These are phyloP conservation scores for Mycena indigotica DNA, from an alignment of 768 basidiomycete genomes.

Conservation along the genomic window DNA sequence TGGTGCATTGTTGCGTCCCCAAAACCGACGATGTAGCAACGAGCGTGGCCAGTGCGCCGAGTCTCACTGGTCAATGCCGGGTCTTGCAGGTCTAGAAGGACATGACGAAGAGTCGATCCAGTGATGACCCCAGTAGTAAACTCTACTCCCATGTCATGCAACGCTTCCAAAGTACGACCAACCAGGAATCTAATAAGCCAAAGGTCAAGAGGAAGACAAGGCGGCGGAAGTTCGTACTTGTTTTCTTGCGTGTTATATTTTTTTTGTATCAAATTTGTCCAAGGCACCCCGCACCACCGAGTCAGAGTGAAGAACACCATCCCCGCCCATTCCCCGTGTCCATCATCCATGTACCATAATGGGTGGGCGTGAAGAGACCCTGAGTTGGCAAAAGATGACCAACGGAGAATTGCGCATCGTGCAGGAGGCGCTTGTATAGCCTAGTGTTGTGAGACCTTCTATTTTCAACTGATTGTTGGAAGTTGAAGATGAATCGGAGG, in stretches of 20 bases:
- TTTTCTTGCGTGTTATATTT: constrained; percentile 5
- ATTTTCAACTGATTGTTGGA: neutral
- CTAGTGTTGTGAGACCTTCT: neutral
- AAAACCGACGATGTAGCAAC: neutral
- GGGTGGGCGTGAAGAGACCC: neutral
- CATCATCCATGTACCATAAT: neutral
- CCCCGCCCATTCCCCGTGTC: constrained; percentile 1
- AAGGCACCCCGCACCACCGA: constrained; percentile 7
- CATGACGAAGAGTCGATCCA: neutral
- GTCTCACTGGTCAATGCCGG: neutral
- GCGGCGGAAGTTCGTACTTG: neutral
- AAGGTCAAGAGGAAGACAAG: neutral
- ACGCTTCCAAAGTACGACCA: neutral
- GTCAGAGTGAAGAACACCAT: constrained; percentile 5
- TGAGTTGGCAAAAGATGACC: neutral
- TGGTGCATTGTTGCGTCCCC: neutral
- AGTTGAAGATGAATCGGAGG: neutral
- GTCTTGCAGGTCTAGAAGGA: neutral
- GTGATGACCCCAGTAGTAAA: neutral
- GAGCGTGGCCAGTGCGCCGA: neutral
- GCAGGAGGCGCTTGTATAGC: neutral
- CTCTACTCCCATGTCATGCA: neutral
- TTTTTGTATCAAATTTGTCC: neutral
- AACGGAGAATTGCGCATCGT: neutral
- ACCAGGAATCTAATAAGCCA: neutral